Evolutionary conservation across 257 asterid genomes (phyloP).

Genomic region (Leptodermis oblonga): DNA sequence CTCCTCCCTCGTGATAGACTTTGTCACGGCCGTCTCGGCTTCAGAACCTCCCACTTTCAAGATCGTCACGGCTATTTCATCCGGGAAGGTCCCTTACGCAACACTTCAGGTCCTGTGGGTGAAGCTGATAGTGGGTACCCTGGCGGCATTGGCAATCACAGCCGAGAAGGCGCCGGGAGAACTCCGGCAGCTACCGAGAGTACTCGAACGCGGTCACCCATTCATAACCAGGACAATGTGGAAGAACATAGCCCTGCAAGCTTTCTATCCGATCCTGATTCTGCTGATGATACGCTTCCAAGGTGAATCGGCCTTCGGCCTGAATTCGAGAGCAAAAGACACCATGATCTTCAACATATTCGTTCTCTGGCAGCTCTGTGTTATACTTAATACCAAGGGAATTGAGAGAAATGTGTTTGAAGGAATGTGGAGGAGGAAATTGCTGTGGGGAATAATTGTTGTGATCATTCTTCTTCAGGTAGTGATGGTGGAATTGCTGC

Average conservation of each 20-base stretch:
- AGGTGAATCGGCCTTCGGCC: conserved; percentile 33
- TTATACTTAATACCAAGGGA: conserved; percentile 44
- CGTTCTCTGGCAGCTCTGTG: conserved; percentile 65
- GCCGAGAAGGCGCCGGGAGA: conserved; percentile 45
- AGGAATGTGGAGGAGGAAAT: conserved; percentile 29
- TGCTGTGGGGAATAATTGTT: conserved; percentile 20
- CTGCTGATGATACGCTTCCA: conserved; percentile 50
- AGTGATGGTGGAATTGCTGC: conserved; percentile 22
- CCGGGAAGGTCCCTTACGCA: conserved; percentile 67
- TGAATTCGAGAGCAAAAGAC: conserved; percentile 36
- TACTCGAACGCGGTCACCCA: conserved; percentile 40
- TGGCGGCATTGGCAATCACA: conserved; percentile 66
- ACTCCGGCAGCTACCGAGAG: conserved; percentile 43
- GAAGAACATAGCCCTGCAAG: conserved; percentile 55
- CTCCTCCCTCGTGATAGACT: conserved; percentile 47
- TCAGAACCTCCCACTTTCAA: conserved; percentile 35
- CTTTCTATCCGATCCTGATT: conserved; percentile 47
- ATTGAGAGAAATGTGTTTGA: conserved; percentile 46
- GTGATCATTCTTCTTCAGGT: conserved; percentile 19
- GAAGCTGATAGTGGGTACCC: conserved; percentile 62
- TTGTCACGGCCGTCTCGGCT: conserved; percentile 25
- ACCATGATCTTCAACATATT: conserved; percentile 56
- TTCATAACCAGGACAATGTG: conserved; percentile 62
- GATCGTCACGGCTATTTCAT: conserved; percentile 63
- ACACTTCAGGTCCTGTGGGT: conserved; percentile 74